A percentile compares a stretch with the other conserved stretches of the same genome.
These are phyloP conservation scores for Discostella pseudostelligera DNA, from an alignment of 108 stramenopile species.

Conservation along the genomic window DNA sequence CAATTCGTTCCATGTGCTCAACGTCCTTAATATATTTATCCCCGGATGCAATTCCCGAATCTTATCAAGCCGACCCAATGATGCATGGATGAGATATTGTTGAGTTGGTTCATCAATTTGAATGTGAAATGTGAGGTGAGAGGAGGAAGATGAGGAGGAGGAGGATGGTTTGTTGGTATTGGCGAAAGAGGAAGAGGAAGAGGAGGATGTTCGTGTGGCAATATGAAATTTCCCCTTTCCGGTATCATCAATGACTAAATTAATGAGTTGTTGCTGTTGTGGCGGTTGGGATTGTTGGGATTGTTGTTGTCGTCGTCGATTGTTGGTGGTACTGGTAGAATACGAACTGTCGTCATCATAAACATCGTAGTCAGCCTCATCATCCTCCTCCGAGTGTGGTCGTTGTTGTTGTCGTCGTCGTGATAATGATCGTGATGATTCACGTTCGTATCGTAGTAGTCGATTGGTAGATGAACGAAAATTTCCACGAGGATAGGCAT, in stretches of 20 bases:
- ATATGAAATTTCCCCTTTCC: constrained; percentile 4
- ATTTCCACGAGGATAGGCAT: too few species aligned
- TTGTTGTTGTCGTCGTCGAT: neutral
- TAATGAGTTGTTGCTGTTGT: constrained; percentile 1
- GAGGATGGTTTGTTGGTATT: neutral
- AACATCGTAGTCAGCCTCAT: neutral
- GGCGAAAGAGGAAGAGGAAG: neutral
- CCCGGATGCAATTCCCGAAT: constrained; percentile 36
- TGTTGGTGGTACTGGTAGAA: neutral
- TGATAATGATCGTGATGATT: too few species aligned
- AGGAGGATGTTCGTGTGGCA: neutral
- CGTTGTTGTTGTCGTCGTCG: neutral
- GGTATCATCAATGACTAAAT: neutral
- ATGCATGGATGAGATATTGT: constrained; percentile 32
- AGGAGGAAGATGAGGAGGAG: neutral
- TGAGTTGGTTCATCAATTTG: constrained; percentile 32
- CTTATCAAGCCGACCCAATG: constrained; percentile 28
- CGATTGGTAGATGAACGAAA: too few species aligned
- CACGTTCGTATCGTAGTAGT: too few species aligned
- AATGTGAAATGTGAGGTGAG: constrained; percentile 14
- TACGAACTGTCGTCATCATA: neutral
- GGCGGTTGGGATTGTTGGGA: neutral
- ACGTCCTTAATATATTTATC: constrained; percentile 31
- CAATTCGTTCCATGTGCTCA: constrained; percentile 28
- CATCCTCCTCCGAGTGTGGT: neutral